phyloP scores from a whole-genome alignment of 2,329 filamentous ascomycete species.

The Shiraia bambusicola region DNA sequence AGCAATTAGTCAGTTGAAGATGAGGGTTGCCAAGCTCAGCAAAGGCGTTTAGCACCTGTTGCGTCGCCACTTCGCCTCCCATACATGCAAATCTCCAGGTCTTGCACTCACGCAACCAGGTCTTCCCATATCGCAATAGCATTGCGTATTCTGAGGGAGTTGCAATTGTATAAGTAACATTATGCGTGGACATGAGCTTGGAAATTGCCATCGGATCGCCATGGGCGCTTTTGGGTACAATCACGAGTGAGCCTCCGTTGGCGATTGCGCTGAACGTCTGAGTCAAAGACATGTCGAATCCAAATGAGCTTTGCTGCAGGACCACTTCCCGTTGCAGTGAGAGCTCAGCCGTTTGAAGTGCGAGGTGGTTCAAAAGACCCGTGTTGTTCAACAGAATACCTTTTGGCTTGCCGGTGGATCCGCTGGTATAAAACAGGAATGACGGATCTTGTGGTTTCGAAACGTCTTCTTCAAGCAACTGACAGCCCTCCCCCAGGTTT shows the following conservation, averaged over 20 bases:
- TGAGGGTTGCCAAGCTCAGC: background rate
- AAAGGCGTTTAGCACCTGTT: slow-evolving; percentile 3
- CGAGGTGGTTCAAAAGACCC: slow-evolving; percentile 50
- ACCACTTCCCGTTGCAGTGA: background rate
- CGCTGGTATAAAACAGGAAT: slow-evolving; percentile 61
- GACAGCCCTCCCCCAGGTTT: background rate
- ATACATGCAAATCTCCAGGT: slow-evolving; percentile 34
- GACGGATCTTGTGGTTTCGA: slow-evolving; percentile 47
- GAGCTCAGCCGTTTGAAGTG: slow-evolving; percentile 42
- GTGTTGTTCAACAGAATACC: slow-evolving; percentile 47
- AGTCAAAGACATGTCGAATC: slow-evolving; percentile 46
- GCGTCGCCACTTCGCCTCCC: slow-evolving; percentile 21
- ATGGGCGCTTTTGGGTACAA: slow-evolving; percentile 36
- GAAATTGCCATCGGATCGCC: slow-evolving; percentile 41
- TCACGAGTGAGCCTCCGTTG: slow-evolving; percentile 42
- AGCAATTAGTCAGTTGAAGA: slow-evolving; percentile 13
- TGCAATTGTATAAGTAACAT: slow-evolving; percentile 43
- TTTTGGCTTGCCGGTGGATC: slow-evolving; percentile 57
- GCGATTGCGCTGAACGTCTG: slow-evolving; percentile 47
- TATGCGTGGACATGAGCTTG: slow-evolving; percentile 39
- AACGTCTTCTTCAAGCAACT: no score
- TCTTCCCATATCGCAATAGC: slow-evolving; percentile 19
- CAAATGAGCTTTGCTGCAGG: slow-evolving; percentile 49
- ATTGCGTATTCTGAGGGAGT: slow-evolving; percentile 46
- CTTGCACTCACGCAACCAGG: slow-evolving; percentile 13